Base-by-base conservation (phyloP, 345 rosid species). In the Geranium rotundifolium region DNA sequence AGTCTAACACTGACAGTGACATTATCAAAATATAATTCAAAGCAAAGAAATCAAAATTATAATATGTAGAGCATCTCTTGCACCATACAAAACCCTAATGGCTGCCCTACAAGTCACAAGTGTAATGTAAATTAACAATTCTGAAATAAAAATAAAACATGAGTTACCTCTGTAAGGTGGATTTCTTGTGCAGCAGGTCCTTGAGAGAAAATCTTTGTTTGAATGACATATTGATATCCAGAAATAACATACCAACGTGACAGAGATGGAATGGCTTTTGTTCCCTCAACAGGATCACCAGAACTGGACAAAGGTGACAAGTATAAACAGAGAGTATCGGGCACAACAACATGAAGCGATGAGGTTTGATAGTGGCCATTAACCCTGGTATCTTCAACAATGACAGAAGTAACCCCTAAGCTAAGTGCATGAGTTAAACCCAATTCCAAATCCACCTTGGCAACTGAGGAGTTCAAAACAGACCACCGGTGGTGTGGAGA, bases 351-450 rank as follows among this genome's bases (percentile, higher is more conserved):
- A 67, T 82, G 77, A 61, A 92, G 85, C 19, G 96, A 80, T 61
- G 98, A 92, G 62, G 78, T 69, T 76, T 92, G 98, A 60, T 68
- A 66, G 71, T 92, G 95, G n/a, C 89, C 95, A 77, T 89, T 83
- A 66, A 92, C 92, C 67, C 98, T 83, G 37, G 82, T 89, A 78
- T 92, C 98, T 81, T 89, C 84, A 59, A 89, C 89, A 76, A 79
- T 75, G 61, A 89, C 73, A 71, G 85, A 67, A 62, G 96, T 82
- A 75, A 68, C 76, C 62, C 98, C 98, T 71, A 92, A 77, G 69
- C 73, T 80, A 68, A 80, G 12, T 34, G 93, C 89, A 67, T 66
- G 80, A 71, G 82, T 73, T 65, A 76, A 72, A 56, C 93, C 98
- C 65, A 68, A 63, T 69, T 57, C 65, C 69, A 82, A 58, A 71